Percentiles rank a stretch among this genome's conserved stretches.
Evolutionary conservation across 225 moss, liverwort and hornwort species (phyloP).

Genomic region (Antitrichia curtipendula): DNA sequence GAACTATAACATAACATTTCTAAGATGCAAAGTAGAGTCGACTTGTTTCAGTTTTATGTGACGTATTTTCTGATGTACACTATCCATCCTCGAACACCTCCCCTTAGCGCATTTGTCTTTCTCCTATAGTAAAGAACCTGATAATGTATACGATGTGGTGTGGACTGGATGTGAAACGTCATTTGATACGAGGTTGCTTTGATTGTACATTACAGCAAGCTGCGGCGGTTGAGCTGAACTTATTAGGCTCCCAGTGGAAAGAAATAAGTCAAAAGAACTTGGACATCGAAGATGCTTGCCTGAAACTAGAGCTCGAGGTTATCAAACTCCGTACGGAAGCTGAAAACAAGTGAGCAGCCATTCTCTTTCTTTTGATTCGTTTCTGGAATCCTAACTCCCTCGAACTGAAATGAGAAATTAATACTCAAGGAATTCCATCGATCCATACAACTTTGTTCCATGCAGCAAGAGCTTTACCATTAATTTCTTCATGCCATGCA

Average conservation of each 20-base stretch:
- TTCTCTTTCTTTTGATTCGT: neutral
- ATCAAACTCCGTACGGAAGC: constrained; percentile 66
- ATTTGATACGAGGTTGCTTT: neutral
- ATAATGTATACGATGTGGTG: neutral
- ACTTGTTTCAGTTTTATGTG: neutral
- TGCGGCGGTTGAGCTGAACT: constrained; percentile 72
- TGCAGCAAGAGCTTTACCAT: neutral
- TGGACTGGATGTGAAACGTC: neutral
- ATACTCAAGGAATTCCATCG: neutral
- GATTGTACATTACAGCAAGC: constrained; percentile 56
- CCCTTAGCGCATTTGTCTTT: neutral
- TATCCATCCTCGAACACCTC: neutral
- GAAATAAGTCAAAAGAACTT: constrained; percentile 68
- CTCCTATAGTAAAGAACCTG: neutral
- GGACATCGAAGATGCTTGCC: constrained; percentile 68
- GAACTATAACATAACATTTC: neutral
- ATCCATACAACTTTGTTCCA: neutral
- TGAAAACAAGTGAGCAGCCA: constrained; percentile 36
- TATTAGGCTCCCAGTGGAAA: constrained; percentile 68
- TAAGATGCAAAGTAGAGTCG: neutral
- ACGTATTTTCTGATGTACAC: neutral
- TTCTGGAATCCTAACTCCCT: neutral
- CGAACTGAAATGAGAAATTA: neutral
- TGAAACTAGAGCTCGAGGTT: constrained; percentile 57
- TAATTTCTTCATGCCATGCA: neutral